Evolutionary conservation across 306 rosid species (phyloP).

Genomic region (Prunus mira): DNA sequence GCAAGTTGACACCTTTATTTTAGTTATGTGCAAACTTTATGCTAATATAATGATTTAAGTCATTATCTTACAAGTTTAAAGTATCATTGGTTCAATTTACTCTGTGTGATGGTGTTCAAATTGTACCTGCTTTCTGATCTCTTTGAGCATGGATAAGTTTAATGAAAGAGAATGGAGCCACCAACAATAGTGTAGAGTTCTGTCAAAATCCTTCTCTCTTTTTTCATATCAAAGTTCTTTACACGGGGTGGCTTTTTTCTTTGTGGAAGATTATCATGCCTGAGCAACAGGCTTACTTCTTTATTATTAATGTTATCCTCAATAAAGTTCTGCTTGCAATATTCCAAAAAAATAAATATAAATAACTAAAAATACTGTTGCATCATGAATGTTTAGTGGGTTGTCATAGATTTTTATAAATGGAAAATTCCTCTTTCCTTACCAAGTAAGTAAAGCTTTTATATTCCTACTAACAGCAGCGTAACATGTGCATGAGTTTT

Average conservation of each 20-base stretch:
- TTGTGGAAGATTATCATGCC: neutral
- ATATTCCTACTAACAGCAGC: no score
- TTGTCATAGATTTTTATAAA: neutral
- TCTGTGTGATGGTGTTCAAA: neutral
- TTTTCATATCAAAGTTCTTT: neutral
- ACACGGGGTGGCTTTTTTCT: neutral
- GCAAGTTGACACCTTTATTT: neutral
- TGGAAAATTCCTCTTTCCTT: no score
- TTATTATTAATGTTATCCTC: neutral
- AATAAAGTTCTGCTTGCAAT: neutral
- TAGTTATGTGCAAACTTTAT: neutral
- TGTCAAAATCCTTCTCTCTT: neutral
- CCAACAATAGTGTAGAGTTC: neutral
- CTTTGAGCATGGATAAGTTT: conserved; percentile 15
- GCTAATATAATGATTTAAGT: conserved; percentile 16
- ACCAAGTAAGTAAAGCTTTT: no score
- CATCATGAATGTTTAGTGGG: neutral
- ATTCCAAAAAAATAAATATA: no score
- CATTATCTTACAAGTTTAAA: neutral
- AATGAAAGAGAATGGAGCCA: conserved; percentile 32
- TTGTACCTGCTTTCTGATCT: neutral
- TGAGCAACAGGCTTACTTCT: neutral
- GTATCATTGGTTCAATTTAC: neutral
- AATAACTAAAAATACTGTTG: neutral
- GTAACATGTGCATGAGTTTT: no score